Base-by-base conservation (phyloP, 306 rosid genomes). In the Pyrus bretschneideri region DNA sequence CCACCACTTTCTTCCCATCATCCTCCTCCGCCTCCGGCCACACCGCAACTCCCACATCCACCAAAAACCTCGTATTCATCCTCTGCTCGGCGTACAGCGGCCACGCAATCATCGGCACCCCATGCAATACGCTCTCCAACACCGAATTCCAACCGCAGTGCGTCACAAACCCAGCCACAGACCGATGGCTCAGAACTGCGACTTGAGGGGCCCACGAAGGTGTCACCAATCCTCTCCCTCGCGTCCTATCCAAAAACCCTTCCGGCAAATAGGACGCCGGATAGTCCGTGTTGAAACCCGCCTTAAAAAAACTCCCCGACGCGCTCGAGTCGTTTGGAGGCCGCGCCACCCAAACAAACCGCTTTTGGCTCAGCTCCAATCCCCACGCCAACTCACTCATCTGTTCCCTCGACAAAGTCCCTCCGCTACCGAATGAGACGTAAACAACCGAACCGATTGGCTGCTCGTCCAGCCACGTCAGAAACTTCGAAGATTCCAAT, bases 341-440 rank as follows among this genome's bases (percentile, higher is more conserved):
- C 18, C 55, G 81, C 11, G 80, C 88, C 0, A 91, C 90, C 91
- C 91, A 91, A 1, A 91, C 2, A 55, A 91, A 91, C 7, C 86
- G 74, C 9, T 81, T 86, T 22, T 75, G 83, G 4, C 96, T 89
- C 76, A 21, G 52, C n/a, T 91, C 93, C 15, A 89, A 64, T 1
- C 90, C 91, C 3, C 35, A 19, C 1, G 93, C 91, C 18, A 91
- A 40, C 25, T 91, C 91, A 0, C 5, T 78, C 18, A 59, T 58
- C 33, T 91, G 91, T 0, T 51, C 78, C 11, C 5, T 35, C 0
- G 86, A 60, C 4, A 89, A 87, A 30, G 83, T 87, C 76, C 96
- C 93, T 78, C 76, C 90, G 44, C 90, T 91, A 4, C 96, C 93
- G 8, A 91, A 91, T 0, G 87, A 89, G 2, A 87, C 86, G 30